Evolutionary conservation across 495 filamentous ascomycete genomes (phyloP), one percentile per base, ranked within the genome.

Genomic region (Astrocystis sublimbata): DNA sequence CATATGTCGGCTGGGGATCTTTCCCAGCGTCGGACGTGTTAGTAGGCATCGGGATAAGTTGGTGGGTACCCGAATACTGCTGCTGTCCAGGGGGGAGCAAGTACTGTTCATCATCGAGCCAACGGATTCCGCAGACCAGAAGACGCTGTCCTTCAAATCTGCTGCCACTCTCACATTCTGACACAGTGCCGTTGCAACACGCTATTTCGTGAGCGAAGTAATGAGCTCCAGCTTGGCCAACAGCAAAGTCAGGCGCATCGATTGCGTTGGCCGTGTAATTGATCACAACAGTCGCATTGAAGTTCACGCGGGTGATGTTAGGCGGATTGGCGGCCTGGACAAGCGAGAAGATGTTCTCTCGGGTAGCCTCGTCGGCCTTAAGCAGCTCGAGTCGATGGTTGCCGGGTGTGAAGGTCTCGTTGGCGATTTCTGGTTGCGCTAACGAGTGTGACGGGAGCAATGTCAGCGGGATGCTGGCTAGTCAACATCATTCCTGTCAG

Each of bases 1-100:
- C 26, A 50, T 50, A 50, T n/a, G 46, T 50, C 46, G 46, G 46
- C 28, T 50, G 46, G 33, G 46, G 46, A n/a, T 50, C 46, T 17
- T 24, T 50, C 33, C 33, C 46, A 50, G n/a, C n/a, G n/a, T 50
- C 19, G 46, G 19, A 24, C 46, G 46, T 2, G 26, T 30, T 6
- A 28, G 33, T 50, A n/a, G 46, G 46, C 46, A 28, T n/a, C n/a
- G 46, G 33, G 33, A 50, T 12, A 50, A 50, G 46, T n/a, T 50
- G n/a, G n/a, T 50, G 33, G 13, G 13, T 50, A 50, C 13, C 28
- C 28, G n/a, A n/a, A n/a, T 50, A 31, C 26, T 50, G 33, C 33
- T 50, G 46, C 33, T 50, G 46, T n/a, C 46, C 46, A 13, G 46
- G n/a, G 2, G 46, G 46, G 30, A 50, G 46, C 12, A 33, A 2